Percentiles rank a stretch among this genome's conserved stretches.
phyloP scores from a whole-genome alignment of 805 yeast species.

The Kluyveromyces starmeri region DNA sequence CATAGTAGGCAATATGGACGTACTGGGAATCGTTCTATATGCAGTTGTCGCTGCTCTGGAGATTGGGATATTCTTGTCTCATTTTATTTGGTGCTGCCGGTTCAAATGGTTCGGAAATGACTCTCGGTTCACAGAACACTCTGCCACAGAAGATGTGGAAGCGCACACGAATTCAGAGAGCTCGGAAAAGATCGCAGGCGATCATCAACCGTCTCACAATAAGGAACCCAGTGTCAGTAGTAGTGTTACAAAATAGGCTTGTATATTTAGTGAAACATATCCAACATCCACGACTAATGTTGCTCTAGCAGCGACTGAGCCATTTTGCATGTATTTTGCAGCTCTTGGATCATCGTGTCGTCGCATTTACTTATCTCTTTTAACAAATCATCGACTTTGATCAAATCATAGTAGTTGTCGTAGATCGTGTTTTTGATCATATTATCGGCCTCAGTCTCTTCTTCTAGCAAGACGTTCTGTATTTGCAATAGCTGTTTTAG shows the following conservation, averaged over 20 bases:
- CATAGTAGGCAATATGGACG: slow-evolving; percentile 54
- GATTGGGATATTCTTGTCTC: slow-evolving; percentile 65
- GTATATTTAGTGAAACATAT: too few relatives aligned
- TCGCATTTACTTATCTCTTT: slow-evolving; percentile 17
- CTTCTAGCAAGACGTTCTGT: slow-evolving; percentile 21
- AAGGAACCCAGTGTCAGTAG: too few relatives aligned
- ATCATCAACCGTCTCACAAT: too few relatives aligned
- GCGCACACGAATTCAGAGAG: too few relatives aligned
- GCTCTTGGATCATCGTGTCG: slow-evolving; percentile 9
- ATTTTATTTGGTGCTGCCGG: slow-evolving; percentile 57
- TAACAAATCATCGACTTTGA: slow-evolving; percentile 54
- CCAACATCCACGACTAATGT: too few relatives aligned
- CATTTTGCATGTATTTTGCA: slow-evolving; percentile 11
- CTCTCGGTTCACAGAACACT: too few relatives aligned
- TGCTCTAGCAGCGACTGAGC: background rate
- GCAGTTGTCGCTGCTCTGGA: slow-evolving; percentile 66
- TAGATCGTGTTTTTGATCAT: slow-evolving; percentile 64
- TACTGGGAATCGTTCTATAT: slow-evolving; percentile 74
- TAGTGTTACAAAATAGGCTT: too few relatives aligned
- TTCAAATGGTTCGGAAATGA: slow-evolving; percentile 24
- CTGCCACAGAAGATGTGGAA: too few relatives aligned
- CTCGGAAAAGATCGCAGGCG: too few relatives aligned
- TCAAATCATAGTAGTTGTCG: slow-evolving; percentile 66
- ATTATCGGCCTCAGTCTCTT: slow-evolving; percentile 24
- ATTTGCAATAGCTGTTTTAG: slow-evolving; percentile 19